A percentile compares a stretch with the other conserved stretches of the same genome.
Evolutionary conservation across 768 basidiomycete genomes (phyloP).

Genomic region (Lentinus brumalis): DNA sequence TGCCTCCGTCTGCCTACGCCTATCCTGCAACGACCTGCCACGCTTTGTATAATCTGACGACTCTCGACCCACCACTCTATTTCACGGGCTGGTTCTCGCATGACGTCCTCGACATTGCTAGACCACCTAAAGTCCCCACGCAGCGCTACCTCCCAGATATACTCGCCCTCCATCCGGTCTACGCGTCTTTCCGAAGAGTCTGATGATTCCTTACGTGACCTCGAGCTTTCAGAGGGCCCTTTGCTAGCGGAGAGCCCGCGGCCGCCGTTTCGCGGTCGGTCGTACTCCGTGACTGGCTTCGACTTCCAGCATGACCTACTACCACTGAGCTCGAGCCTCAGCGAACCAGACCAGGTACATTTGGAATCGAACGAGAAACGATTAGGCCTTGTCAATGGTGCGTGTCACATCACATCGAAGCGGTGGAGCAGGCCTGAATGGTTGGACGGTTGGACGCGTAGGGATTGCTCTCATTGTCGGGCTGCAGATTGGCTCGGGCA

Average conservation of each 20-base stretch:
- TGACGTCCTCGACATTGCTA: constrained; percentile 23
- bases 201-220: constrained; percentile 67
- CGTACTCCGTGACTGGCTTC: constrained; percentile 75
- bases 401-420: constrained; percentile 21
- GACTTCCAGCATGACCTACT: constrained; percentile 79
- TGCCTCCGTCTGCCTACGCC: not conserved
- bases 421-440: not conserved
- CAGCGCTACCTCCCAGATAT: constrained; percentile 31
- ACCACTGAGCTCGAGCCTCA: constrained; percentile 75
- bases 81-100: constrained; percentile 5
- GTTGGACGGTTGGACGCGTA: constrained; percentile 28
- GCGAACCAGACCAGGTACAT: constrained; percentile 59
- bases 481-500: constrained; percentile 90
- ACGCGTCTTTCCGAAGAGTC: constrained; percentile 60
- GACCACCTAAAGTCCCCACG: constrained; percentile 47
- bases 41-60: not conserved
- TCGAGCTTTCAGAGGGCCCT: constrained; percentile 76
- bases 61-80: not conserved
- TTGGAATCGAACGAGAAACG: constrained; percentile 64
- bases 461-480: constrained; percentile 88
- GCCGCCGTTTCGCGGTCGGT: constrained; percentile 38
- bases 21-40: not conserved
- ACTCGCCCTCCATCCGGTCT: constrained; percentile 38
- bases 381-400: constrained; percentile 77
- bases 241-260: constrained; percentile 33